These are phyloP conservation scores for Alloteropsis semialata DNA, from an alignment of 176 grass and related monocot species.

Conservation along the genomic window DNA sequence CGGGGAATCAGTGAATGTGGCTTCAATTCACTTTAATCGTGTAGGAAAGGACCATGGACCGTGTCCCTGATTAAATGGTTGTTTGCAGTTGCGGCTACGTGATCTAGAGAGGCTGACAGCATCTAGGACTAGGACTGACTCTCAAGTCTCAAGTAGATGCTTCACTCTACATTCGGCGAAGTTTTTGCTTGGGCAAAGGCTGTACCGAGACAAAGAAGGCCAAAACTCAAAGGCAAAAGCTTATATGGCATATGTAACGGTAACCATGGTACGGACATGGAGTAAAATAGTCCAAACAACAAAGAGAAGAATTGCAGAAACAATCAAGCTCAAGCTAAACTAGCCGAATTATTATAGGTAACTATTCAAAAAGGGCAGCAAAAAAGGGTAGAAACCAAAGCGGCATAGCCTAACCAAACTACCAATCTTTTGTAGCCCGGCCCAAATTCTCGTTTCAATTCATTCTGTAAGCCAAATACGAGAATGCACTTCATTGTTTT, in stretches of 20 bases:
- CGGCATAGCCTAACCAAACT: too few species aligned
- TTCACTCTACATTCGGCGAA: not conserved
- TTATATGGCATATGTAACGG: too few species aligned
- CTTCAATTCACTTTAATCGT: slow-evolving; percentile 10
- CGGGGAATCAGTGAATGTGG: not conserved
- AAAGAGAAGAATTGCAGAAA: too few species aligned
- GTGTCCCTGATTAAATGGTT: not conserved
- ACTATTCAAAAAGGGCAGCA: too few species aligned
- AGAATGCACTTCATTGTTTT: not conserved
- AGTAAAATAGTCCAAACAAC: too few species aligned
- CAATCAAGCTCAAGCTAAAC: too few species aligned
- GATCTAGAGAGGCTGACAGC: not conserved
- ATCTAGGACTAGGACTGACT: not conserved
- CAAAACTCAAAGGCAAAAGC: too few species aligned
- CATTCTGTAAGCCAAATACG: not conserved
- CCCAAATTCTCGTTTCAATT: not conserved
- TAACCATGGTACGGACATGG: too few species aligned
- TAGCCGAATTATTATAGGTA: too few species aligned
- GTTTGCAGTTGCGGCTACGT: not conserved
- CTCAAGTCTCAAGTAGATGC: not conserved
- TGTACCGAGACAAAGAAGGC: too few species aligned
- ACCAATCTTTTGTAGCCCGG: not conserved
- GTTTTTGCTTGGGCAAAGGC: not conserved
- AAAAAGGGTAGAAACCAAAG: too few species aligned
- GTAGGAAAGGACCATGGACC: not conserved